phyloP scores from a whole-genome alignment of 345 rosid genomes.

The Garcia nutans region DNA sequence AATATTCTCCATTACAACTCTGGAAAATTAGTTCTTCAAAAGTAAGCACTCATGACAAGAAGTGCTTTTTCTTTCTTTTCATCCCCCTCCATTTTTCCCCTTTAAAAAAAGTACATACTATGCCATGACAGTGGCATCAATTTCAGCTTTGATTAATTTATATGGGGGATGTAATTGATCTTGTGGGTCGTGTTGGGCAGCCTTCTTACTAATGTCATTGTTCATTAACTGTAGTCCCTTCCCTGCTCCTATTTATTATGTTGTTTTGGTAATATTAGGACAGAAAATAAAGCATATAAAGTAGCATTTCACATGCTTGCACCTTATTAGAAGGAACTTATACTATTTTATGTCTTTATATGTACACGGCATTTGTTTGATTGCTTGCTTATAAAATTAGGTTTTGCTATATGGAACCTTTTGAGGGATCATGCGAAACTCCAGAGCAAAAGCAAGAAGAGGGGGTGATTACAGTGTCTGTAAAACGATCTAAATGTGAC shows the following conservation, averaged over 20 bases:
- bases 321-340: background rate
- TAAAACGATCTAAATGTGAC: conserved; percentile 29
- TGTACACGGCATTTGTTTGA: background rate
- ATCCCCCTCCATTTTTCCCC: too few species aligned
- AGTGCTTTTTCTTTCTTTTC: too few species aligned
- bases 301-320: background rate
- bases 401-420: conserved; percentile 42
- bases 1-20: too few species aligned
- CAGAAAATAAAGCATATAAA: background rate
- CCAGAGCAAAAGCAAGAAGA: conserved; percentile 25
- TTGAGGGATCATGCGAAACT: conserved; percentile 27
- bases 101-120: too few species aligned
- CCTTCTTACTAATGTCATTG: background rate
- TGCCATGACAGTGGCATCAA: too few species aligned
- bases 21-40: too few species aligned
- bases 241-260: background rate
- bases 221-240: background rate
- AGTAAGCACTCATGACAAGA: too few species aligned
- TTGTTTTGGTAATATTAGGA: background rate
- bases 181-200: too few species aligned
- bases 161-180: too few species aligned
- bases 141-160: too few species aligned
- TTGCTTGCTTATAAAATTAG: conserved; percentile 8
- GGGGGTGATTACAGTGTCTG: conserved; percentile 30
- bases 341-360: background rate